Evolutionary conservation across 495 filamentous ascomycete species (phyloP).

Genomic region (Glutinoglossum americanum): DNA sequence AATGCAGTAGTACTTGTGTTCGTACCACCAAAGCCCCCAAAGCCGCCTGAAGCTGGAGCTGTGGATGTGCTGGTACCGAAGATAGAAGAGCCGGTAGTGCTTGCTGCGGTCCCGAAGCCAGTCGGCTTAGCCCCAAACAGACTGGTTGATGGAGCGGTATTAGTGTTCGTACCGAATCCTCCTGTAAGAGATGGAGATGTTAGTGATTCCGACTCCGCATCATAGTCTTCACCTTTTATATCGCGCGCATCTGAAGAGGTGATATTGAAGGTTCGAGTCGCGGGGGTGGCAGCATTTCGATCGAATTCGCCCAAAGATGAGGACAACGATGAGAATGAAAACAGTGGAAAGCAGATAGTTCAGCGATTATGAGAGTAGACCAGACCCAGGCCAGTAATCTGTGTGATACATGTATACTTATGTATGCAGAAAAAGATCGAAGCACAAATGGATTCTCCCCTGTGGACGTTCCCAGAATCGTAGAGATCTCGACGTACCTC

Average conservation of each 20-base stretch:
- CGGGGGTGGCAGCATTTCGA: not conserved
- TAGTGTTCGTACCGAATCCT: slow-evolving; percentile 2
- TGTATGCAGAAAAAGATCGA: not conserved
- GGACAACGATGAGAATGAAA: not conserved
- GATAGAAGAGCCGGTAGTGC: slow-evolving; percentile 13
- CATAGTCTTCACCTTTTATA: not conserved
- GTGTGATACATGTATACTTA: not conserved
- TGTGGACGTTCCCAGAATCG: not conserved
- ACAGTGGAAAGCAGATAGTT: not conserved
- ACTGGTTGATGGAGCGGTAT: slow-evolving; percentile 8
- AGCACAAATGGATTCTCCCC: not conserved
- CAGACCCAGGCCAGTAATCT: not conserved
- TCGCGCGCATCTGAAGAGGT: not conserved
- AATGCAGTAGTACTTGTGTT: slow-evolving; percentile 13
- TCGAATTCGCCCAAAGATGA: not conserved
- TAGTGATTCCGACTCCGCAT: not conserved
- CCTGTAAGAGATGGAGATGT: not conserved
- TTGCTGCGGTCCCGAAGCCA: slow-evolving; percentile 11
- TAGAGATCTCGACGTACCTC: slow-evolving; percentile 28
- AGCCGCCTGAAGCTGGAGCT: slow-evolving; percentile 13
- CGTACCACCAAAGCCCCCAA: slow-evolving; percentile 26
- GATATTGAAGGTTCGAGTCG: not conserved
- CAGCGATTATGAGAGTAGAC: not conserved
- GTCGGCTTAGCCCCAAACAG: slow-evolving; percentile 10
- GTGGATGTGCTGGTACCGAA: slow-evolving; percentile 14